Percentiles rank a stretch among this genome's conserved stretches.
Conservation (phyloP, 495 filamentous ascomycete species). For the Xylaria scruposa region DNA sequence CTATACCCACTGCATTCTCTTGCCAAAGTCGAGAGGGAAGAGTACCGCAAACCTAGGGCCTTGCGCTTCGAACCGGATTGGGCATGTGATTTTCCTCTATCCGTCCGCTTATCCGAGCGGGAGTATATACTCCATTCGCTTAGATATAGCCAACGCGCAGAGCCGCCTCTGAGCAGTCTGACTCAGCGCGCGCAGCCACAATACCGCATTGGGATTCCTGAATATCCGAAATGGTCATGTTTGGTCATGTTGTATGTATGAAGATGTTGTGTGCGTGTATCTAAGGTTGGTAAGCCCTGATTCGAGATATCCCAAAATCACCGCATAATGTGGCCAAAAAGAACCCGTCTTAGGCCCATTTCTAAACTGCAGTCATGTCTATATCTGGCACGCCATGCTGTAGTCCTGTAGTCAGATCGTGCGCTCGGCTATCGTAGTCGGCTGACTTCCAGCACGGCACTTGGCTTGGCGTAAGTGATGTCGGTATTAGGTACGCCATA, state of each 20-base stretch:
- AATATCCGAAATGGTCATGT: conserved; percentile 10
- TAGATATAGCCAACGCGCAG: conserved; percentile 8
- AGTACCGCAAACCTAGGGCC: background rate
- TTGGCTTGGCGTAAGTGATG: background rate
- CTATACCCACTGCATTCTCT: background rate
- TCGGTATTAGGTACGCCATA: background rate
- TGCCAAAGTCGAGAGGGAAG: background rate
- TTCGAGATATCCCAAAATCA: conserved; percentile 5
- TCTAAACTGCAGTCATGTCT: conserved; percentile 26
- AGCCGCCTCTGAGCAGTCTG: conserved; percentile 24
- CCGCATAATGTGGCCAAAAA: conserved; percentile 12
- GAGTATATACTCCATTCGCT: background rate
- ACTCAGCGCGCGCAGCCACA: conserved; percentile 19
- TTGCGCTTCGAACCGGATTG: background rate
- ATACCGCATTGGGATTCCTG: conserved; percentile 16
- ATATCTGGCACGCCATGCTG: conserved; percentile 22
- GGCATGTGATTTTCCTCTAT: background rate
- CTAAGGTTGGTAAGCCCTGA: conserved; percentile 6
- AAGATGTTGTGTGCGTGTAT: background rate
- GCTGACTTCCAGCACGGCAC: conserved; percentile 17
- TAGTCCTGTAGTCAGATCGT: conserved; percentile 25
- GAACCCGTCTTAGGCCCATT: conserved; percentile 11
- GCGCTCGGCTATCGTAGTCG: conserved; percentile 23
- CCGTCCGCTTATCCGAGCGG: background rate
- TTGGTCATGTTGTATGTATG: conserved; percentile 18